A percentile compares a stretch with the other conserved stretches of the same genome.
These are phyloP conservation scores for Podospora bellae-mahoneyi DNA, from an alignment of 495 filamentous ascomycete species.

Conservation along the genomic window DNA sequence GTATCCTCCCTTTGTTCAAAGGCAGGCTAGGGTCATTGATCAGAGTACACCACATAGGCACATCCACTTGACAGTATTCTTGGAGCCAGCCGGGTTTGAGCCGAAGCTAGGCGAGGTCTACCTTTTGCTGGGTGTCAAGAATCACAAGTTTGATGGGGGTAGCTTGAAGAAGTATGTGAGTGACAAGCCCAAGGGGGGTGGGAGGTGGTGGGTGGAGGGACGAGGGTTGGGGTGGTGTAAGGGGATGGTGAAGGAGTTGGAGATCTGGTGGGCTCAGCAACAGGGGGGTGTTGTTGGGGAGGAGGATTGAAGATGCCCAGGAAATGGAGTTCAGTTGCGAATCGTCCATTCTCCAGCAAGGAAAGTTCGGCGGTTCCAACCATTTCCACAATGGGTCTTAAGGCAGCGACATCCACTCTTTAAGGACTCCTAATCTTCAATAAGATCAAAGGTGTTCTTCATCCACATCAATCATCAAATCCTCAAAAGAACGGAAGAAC, in stretches of 20 bases:
- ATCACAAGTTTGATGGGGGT: conserved; percentile 47
- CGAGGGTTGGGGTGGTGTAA: conserved; percentile 40
- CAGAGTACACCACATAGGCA: conserved; percentile 39
- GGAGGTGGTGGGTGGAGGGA: conserved; percentile 43
- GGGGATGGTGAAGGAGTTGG: conserved; percentile 37
- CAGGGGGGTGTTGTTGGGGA: background rate
- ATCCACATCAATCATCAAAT: no score
- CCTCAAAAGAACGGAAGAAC: background rate
- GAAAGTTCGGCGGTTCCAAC: background rate
- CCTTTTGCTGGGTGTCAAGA: conserved; percentile 46
- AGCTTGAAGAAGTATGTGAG: conserved; percentile 47
- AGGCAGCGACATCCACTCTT: background rate
- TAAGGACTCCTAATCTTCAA: background rate
- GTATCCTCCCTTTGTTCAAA: conserved; percentile 39
- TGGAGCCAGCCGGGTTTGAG: conserved; percentile 42
- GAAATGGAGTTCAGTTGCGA: background rate
- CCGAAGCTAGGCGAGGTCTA: conserved; percentile 42
- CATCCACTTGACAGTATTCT: conserved; percentile 43
- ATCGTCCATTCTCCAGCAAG: background rate
- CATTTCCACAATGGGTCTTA: background rate
- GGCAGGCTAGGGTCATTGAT: conserved; percentile 42
- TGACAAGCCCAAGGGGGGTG: conserved; percentile 32
- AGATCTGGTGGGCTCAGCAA: conserved; percentile 37
- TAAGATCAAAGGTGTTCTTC: background rate
- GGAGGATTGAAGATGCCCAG: background rate